Conservation (phyloP, 768 basidiomycete genomes). For the Tylopilus subfusipes region DNA sequence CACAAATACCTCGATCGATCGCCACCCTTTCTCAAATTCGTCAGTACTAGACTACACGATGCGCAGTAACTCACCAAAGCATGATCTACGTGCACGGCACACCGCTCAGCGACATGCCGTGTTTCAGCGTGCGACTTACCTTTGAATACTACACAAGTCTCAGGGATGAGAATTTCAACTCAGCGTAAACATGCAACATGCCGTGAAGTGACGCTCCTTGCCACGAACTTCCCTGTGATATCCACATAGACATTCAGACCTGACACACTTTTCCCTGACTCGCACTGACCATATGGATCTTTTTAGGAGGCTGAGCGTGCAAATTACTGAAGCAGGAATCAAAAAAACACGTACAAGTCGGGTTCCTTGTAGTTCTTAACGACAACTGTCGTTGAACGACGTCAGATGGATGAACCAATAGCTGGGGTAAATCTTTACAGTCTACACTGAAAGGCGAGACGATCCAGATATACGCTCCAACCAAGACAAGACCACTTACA, state of each 20-base stretch:
- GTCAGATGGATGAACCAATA: not conserved
- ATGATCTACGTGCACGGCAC: slow-evolving; percentile 54
- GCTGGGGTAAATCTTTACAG: slow-evolving; percentile 42
- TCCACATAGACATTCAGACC: slow-evolving; percentile 22
- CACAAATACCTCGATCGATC: slow-evolving; percentile 70
- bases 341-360: slow-evolving; percentile 63
- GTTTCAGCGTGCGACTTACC: slow-evolving; percentile 36
- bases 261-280: slow-evolving; percentile 22
- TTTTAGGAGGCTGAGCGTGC: slow-evolving; percentile 5
- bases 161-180: not conserved
- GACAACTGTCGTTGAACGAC: slow-evolving; percentile 47
- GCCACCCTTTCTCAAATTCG: slow-evolving; percentile 67
- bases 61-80: slow-evolving; percentile 62
- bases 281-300: slow-evolving; percentile 78
- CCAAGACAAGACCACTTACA: slow-evolving; percentile 46
- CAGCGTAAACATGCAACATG: slow-evolving; percentile 32
- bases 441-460: slow-evolving; percentile 50
- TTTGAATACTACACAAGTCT: slow-evolving; percentile 63
- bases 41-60: not conserved
- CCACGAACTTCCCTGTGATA: slow-evolving; percentile 81
- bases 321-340: not conserved
- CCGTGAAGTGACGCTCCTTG: slow-evolving; percentile 80
- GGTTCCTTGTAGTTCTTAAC: slow-evolving; percentile 67
- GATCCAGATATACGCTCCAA: not conserved
- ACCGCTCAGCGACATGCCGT: slow-evolving; percentile 4